A percentile compares a stretch with the other conserved stretches of the same genome.
Evolutionary conservation across 139 green algal species (phyloP).

Genomic region (Chlamydomonas sp.): DNA sequence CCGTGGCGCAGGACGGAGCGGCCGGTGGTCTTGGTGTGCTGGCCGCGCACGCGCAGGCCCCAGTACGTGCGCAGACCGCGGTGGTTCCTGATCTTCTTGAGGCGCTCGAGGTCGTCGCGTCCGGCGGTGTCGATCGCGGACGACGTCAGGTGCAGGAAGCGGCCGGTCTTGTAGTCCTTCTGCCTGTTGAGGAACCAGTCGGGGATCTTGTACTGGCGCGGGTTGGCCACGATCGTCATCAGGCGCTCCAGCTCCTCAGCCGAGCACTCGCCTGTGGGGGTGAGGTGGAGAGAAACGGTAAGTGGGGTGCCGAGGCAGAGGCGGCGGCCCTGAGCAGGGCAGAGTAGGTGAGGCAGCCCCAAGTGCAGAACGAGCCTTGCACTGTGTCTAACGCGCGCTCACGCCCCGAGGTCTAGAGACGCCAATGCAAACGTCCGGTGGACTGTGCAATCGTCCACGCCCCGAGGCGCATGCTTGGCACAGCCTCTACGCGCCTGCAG

Average conservation of each 20-base stretch:
- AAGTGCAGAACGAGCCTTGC: too few relatives aligned
- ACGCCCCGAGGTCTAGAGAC: too few relatives aligned
- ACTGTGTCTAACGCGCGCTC: too few relatives aligned
- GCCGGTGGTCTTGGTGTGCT: conserved; percentile 99
- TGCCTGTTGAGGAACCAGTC: conserved; percentile 98
- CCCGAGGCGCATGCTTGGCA: too few relatives aligned
- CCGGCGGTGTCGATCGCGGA: conserved; percentile 83
- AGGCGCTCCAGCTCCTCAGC: conserved; percentile 93
- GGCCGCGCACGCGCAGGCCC: conserved; percentile 92
- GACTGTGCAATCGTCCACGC: too few relatives aligned
- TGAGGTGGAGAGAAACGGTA: conserved; percentile 1
- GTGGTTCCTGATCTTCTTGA: conserved; percentile 99
- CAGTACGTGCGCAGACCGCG: conserved; percentile 97
- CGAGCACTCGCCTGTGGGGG: conserved; percentile 76
- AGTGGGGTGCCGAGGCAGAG: not conserved
- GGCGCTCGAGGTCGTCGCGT: conserved; percentile 95
- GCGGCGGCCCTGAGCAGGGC: not conserved
- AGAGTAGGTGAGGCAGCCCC: not conserved
- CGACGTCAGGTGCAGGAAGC: conserved; percentile 72
- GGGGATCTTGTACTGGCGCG: conserved; percentile 97
- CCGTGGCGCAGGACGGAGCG: conserved; percentile 47
- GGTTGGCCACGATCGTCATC: conserved; percentile 97
- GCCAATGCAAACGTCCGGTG: too few relatives aligned
- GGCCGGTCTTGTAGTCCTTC: conserved; percentile 92
- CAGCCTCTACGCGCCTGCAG: too few relatives aligned